Base-by-base conservation (phyloP, 1,284 basidiomycete genomes). In the Leccinum solheimii region DNA sequence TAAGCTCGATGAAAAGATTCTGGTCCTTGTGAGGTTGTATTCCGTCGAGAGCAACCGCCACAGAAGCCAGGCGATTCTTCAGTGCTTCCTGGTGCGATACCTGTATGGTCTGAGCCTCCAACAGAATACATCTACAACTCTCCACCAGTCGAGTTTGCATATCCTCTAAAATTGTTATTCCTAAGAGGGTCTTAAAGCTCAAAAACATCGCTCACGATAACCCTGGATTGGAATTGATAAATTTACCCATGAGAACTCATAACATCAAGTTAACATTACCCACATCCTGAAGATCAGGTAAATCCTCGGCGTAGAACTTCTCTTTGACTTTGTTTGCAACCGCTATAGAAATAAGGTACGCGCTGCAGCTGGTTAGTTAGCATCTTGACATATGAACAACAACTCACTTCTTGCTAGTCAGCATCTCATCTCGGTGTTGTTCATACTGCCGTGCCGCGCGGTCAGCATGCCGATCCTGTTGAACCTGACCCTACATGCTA, bases 361-460 rank as follows among this genome's bases (percentile, higher is more conserved):
- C 76, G 69, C 90, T 92, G 62, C 27, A 58, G 26, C 10, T 53
- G 54, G 49, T 62, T 23, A 56, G 27, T 60, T 21, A 57, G 30
- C 43, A 58, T 40, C 34, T 55, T 13, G 54, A 59, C 32, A n/a
- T 26, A 51, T 38, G 52, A 56, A 54, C 60, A 27, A 50, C 16
- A 13, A 54, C 77, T 59, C 63, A 92, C 91, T 94, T 94, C 78
- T 94, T 94, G 75, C 85, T 83, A 66, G 88, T 90, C 52, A 86
- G 75, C 90, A 92, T 92, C 52, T 92, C 88, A 45, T 81, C 79
- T 59, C 83, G 83, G 65, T 91, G 89, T 64, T 89, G 86, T 64
- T 91, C 89, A 58, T 84, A 84, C 67, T 91, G 88, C 72, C 84
- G 87, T 19, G 86, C 85, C 5, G 82, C 84, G 36, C 90, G 83